Percentiles rank a stretch among this genome's conserved stretches.
phyloP scores from a whole-genome alignment of 2,329 filamentous ascomycete species.

The Hawksworthiomyces lignivorus region DNA sequence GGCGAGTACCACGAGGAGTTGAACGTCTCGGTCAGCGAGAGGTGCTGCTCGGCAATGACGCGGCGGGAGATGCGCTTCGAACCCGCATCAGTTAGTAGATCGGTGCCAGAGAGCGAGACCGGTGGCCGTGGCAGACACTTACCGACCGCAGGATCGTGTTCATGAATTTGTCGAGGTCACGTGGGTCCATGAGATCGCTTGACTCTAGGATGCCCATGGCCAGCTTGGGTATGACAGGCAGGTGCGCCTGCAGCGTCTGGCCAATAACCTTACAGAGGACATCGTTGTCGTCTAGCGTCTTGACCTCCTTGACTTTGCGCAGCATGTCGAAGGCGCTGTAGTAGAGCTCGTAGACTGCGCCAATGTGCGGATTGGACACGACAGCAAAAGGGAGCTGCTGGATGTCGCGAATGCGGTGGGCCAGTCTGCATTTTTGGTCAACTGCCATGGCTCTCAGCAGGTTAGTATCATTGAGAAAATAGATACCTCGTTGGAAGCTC shows the following conservation, averaged over 20 bases:
- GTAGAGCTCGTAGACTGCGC: conserved; percentile 93
- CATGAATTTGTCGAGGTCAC: conserved; percentile 88
- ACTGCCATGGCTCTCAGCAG: neutral
- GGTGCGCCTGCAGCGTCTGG: conserved; percentile 73
- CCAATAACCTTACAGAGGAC: conserved; percentile 73
- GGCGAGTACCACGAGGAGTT: conserved; percentile 85
- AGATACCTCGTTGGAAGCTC: conserved; percentile 75
- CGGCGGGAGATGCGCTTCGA: conserved; percentile 89
- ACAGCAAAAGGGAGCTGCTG: conserved; percentile 93
- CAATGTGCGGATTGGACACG: conserved; percentile 89
- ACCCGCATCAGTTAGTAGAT: no score
- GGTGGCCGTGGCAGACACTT: no score
- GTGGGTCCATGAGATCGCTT: conserved; percentile 68
- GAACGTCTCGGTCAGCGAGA: conserved; percentile 90
- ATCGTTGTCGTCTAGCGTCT: conserved; percentile 84
- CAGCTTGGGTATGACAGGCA: conserved; percentile 88
- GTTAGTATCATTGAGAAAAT: neutral
- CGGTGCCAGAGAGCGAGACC: no score
- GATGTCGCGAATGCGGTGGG: conserved; percentile 93
- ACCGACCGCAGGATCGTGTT: conserved; percentile 86
- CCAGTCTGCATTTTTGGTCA: conserved; percentile 50
- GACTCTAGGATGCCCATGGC: conserved; percentile 93
- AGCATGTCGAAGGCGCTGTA: conserved; percentile 93
- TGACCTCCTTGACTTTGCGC: conserved; percentile 75
- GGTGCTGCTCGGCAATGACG: conserved; percentile 95